phyloP scores from a whole-genome alignment of 208 protist species.

The Leishmania guyanensis region DNA sequence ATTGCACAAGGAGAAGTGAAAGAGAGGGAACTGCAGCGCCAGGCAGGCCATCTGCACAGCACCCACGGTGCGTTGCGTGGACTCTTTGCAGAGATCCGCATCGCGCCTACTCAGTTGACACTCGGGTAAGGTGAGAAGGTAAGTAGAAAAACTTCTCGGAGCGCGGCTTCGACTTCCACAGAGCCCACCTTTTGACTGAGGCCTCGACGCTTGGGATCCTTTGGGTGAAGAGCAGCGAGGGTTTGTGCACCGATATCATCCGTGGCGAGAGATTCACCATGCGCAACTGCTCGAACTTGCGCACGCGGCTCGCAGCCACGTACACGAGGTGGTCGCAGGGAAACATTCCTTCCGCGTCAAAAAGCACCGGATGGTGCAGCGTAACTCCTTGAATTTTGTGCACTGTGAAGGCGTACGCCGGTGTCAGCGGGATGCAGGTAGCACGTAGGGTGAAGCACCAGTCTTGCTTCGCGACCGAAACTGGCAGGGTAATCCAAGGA shows the following conservation, averaged over 20 bases:
- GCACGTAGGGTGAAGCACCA: slow-evolving; percentile 50
- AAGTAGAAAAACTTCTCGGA: slow-evolving; percentile 1
- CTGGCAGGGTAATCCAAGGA: slow-evolving; percentile 62
- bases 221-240: slow-evolving; percentile 59
- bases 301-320: slow-evolving; percentile 84
- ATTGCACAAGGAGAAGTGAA: neutral
- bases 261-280: slow-evolving; percentile 71
- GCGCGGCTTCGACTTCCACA: slow-evolving; percentile 25
- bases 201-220: slow-evolving; percentile 28
- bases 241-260: slow-evolving; percentile 74
- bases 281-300: slow-evolving; percentile 67
- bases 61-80: neutral
- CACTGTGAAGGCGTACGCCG: slow-evolving; percentile 91
- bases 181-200: slow-evolving; percentile 30
- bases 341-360: slow-evolving; percentile 78
- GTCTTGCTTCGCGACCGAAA: slow-evolving; percentile 25
- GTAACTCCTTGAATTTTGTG: slow-evolving; percentile 91
- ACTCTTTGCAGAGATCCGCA: neutral
- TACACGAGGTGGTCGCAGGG: slow-evolving; percentile 89
- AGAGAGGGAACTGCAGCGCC: neutral
- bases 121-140: neutral
- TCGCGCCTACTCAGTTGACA: neutral
- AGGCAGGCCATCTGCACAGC: neutral
- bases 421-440: slow-evolving; percentile 73
- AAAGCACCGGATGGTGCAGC: slow-evolving; percentile 65